Evolutionary conservation across 1,284 basidiomycete genomes (phyloP).

Genomic region (Prillingera fragicola): DNA sequence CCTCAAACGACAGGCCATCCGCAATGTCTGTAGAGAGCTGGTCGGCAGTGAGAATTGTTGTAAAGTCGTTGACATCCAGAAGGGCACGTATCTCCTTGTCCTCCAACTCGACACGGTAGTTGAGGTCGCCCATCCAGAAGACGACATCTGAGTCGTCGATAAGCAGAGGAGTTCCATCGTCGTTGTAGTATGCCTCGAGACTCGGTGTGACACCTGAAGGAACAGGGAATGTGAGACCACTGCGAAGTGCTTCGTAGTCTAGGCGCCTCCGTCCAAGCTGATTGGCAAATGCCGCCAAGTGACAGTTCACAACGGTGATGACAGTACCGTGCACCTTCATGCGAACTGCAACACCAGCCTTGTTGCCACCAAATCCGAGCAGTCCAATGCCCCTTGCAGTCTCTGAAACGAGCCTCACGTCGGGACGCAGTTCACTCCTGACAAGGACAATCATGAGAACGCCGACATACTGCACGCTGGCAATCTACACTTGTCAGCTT

Average conservation of each 20-base stretch:
- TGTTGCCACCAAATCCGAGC: slow-evolving; percentile 40
- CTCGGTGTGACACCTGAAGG: slow-evolving; percentile 24
- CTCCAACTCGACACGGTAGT: slow-evolving; percentile 38
- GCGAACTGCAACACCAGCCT: slow-evolving; percentile 47
- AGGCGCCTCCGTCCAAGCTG: slow-evolving; percentile 49
- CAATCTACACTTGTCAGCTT: too few relatives aligned
- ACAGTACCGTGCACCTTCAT: slow-evolving; percentile 43
- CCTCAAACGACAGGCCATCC: slow-evolving; percentile 32
- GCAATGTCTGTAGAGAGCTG: slow-evolving; percentile 34
- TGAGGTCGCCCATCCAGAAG: slow-evolving; percentile 45
- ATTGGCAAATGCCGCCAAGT: slow-evolving; percentile 55
- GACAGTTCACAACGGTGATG: slow-evolving; percentile 54
- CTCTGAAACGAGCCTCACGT: slow-evolving; percentile 26
- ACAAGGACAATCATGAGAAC: slow-evolving; percentile 55
- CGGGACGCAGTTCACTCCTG: slow-evolving; percentile 40
- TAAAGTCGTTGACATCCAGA: slow-evolving; percentile 28
- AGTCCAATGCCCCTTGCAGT: slow-evolving; percentile 39
- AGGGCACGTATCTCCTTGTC: slow-evolving; percentile 28
- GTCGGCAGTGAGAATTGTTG: slow-evolving; percentile 33
- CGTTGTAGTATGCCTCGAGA: slow-evolving; percentile 31
- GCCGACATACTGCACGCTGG: slow-evolving; percentile 39
- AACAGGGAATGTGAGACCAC: slow-evolving; percentile 27
- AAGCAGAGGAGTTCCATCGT: slow-evolving; percentile 13
- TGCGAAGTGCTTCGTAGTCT: slow-evolving; percentile 31
- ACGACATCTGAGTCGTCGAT: slow-evolving; percentile 34